Evolutionary conservation across 768 basidiomycete genomes (phyloP).

Genomic region (Exidia glandulosa): DNA sequence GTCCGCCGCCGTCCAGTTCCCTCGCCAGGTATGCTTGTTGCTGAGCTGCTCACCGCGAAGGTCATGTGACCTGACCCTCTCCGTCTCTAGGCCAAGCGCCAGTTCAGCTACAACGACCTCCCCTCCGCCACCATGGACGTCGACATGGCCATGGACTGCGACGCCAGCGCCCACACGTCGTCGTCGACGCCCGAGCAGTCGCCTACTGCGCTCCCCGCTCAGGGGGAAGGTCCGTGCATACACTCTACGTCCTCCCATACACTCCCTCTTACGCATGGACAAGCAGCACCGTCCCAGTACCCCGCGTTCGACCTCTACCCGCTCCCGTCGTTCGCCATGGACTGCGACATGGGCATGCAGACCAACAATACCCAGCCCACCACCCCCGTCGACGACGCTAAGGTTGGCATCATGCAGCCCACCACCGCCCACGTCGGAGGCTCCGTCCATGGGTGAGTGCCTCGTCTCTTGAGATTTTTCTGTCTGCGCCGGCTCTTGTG

Average conservation of each 20-base stretch:
- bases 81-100: neutral
- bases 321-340: conserved; percentile 33
- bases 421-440: conserved; percentile 9
- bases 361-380: neutral
- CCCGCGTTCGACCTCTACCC: conserved; percentile 58
- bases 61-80: neutral
- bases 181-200: neutral
- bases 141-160: conserved; percentile 1
- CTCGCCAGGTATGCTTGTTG: neutral
- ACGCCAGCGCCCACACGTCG: neutral
- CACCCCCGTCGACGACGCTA: conserved; percentile 19
- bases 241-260: neutral
- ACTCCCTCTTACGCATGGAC: neutral
- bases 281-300: conserved; percentile 11
- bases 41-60: neutral
- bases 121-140: conserved; percentile 1
- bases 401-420: conserved; percentile 61
- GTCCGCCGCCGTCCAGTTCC: neutral
- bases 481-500: neutral
- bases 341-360: neutral
- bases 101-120: neutral
- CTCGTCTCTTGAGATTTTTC: neutral
- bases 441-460: conserved; percentile 58
- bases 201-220: neutral
- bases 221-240: neutral